Evolutionary conservation across 768 basidiomycete species (phyloP).

Genomic region (Podaxis rugospora): DNA sequence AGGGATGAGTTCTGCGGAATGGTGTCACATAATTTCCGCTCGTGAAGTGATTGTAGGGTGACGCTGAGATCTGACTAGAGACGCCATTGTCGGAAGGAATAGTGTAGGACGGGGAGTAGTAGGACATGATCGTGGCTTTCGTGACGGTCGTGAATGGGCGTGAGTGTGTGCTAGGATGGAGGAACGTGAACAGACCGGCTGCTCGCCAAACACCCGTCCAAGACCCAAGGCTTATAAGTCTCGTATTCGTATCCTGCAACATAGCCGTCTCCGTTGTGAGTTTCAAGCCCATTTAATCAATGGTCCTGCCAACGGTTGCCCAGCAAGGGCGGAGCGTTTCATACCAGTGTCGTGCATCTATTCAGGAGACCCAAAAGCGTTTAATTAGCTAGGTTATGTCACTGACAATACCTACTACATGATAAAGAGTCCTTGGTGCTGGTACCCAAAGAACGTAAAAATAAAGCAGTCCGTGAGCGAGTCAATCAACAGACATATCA

Average conservation of each 20-base stretch:
- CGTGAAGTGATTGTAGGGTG: not conserved
- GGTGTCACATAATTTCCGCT: constrained; percentile 2
- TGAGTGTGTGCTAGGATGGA: not conserved
- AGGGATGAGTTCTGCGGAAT: not conserved
- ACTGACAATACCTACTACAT: not conserved
- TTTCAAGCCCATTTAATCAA: not conserved
- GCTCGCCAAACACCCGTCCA: not conserved
- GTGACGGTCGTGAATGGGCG: not conserved
- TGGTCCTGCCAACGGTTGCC: not conserved
- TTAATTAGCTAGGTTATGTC: not conserved
- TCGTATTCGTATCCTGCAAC: not conserved
- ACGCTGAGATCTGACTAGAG: not conserved
- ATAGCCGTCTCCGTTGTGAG: not conserved
- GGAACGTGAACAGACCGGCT: constrained; percentile 1
- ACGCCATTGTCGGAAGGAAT: not conserved
- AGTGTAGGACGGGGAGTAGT: not conserved
- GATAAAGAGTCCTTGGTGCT: not conserved
- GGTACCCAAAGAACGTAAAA: too few relatives aligned
- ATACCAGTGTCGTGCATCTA: not conserved
- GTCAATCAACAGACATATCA: not conserved
- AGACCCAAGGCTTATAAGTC: not conserved
- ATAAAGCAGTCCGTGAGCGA: not conserved
- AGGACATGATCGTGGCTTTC: not conserved
- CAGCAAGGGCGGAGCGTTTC: not conserved
- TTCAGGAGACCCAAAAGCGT: not conserved